Evolutionary conservation across 2,329 filamentous ascomycete genomes (phyloP).

Genomic region (Hypoxylon sp.): DNA sequence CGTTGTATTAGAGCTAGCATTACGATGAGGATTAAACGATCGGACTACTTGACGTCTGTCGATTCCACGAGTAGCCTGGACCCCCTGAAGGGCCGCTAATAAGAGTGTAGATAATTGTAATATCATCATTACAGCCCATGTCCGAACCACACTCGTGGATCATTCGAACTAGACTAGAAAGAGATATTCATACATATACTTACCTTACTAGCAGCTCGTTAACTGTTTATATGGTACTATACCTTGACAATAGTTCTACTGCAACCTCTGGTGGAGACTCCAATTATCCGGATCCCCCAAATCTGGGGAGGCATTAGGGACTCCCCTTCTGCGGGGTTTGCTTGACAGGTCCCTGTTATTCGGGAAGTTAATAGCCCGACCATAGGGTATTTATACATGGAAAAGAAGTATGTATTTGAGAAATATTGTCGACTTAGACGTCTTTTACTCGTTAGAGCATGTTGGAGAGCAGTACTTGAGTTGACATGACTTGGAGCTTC

Average conservation of each 20-base stretch:
- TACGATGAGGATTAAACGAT: conserved; percentile 62
- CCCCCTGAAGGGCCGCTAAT: conserved; percentile 15
- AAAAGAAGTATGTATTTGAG: neutral
- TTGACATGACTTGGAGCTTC: neutral
- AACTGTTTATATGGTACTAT: conserved; percentile 21
- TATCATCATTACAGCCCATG: conserved; percentile 19
- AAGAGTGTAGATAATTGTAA: conserved; percentile 18
- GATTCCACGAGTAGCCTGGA: conserved; percentile 44
- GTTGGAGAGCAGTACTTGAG: neutral
- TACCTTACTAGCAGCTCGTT: neutral
- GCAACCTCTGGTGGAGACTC: conserved; percentile 31
- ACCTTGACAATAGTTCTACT: conserved; percentile 21
- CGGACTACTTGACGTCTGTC: conserved; percentile 54
- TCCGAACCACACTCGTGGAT: conserved; percentile 7
- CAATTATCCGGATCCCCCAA: conserved; percentile 40
- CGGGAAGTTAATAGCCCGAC: conserved; percentile 46
- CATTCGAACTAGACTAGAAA: conserved; percentile 17
- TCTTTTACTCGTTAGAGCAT: neutral
- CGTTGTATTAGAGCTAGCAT: conserved; percentile 62
- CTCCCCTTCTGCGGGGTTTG: conserved; percentile 45
- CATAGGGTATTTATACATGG: neutral
- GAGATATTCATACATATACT: conserved; percentile 8
- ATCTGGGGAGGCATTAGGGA: conserved; percentile 38
- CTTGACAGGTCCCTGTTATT: conserved; percentile 19
- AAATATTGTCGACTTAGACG: neutral